Conservation (phyloP, 1,139 yeast genomes). For the Yarrowia galli region DNA sequence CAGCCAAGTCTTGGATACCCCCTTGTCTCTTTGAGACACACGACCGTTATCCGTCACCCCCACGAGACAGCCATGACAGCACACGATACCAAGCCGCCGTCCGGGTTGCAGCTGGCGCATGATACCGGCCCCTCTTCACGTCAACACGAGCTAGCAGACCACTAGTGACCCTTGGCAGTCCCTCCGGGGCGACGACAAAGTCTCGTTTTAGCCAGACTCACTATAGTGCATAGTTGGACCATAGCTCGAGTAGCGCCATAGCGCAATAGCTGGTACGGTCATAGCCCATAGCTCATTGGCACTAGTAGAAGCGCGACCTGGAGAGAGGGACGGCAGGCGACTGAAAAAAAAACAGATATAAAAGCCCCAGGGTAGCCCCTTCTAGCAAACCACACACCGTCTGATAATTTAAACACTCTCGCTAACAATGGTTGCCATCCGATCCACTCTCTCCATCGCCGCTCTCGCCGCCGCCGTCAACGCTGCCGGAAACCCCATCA, state of each 20-base stretch:
- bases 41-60: background rate
- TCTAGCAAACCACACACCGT: constrained; percentile 5
- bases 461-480: constrained; percentile 9
- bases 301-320: background rate
- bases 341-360: background rate
- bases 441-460: constrained; percentile 30
- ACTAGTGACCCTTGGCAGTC: constrained; percentile 2
- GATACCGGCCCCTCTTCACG: constrained; percentile 16
- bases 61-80: background rate
- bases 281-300: constrained; percentile 9
- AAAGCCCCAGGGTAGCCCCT: background rate
- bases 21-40: background rate
- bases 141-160: background rate
- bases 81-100: background rate
- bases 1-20: background rate
- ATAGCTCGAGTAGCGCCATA: constrained; percentile 15
- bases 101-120: background rate
- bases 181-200: background rate
- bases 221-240: background rate
- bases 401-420: constrained; percentile 16
- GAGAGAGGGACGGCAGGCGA: background rate
- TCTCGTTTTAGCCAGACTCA: background rate
- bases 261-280: background rate
- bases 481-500: constrained; percentile 23
- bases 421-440: constrained; percentile 36